These are phyloP conservation scores for Microsporum ferrugineum DNA, from an alignment of 2,329 filamentous ascomycete species.

Conservation along the genomic window DNA sequence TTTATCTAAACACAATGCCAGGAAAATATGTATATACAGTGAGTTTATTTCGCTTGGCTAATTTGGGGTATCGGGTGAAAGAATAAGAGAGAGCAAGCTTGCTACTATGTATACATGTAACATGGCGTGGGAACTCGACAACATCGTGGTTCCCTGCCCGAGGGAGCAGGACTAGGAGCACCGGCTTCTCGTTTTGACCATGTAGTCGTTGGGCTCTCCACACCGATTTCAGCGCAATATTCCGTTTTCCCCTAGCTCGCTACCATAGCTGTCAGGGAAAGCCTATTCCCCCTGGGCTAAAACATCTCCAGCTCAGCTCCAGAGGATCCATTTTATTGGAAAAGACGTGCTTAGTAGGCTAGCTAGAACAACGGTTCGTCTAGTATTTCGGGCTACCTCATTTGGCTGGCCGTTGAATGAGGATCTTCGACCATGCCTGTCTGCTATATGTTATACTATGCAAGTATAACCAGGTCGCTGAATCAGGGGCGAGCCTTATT, in stretches of 20 bases:
- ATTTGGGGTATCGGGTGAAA: not conserved
- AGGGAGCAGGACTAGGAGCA: not conserved
- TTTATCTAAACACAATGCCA: not conserved
- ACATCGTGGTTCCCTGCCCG: not conserved
- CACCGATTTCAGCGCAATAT: not conserved
- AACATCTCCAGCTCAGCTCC: not conserved
- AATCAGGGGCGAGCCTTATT: not conserved
- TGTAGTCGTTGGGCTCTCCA: not conserved
- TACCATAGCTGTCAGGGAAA: not conserved
- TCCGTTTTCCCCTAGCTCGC: not conserved
- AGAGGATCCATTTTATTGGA: not conserved
- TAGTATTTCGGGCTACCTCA: not conserved
- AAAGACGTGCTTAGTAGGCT: not conserved
- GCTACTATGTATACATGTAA: not conserved
- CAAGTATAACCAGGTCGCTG: not conserved
- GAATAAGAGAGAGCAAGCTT: not conserved
- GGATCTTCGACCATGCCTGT: not conserved
- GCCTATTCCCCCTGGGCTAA: not conserved
- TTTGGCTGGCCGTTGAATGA: not conserved
- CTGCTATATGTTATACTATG: not conserved
- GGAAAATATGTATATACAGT: not conserved
- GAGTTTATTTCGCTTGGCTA: not conserved
- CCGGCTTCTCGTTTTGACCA: not conserved
- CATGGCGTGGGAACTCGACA: not conserved
- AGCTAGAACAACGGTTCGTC: not conserved